Evolutionary conservation across 2,329 filamentous ascomycete genomes (phyloP).

Genomic region (Tolypocladium cylindrosporum): DNA sequence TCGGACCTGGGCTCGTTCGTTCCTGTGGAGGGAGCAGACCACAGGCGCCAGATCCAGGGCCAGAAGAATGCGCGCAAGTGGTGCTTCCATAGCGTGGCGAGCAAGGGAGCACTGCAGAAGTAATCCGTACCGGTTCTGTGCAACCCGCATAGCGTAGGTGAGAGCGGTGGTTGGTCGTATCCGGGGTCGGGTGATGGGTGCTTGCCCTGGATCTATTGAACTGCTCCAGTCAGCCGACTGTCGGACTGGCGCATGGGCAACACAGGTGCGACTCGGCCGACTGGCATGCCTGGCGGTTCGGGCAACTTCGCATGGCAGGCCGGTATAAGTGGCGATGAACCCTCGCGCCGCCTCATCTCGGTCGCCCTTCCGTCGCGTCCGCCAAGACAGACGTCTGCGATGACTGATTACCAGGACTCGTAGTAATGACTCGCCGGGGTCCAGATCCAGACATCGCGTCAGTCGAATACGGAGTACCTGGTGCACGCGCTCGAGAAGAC

Average conservation of each 20-base stretch:
- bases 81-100: background rate
- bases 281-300: background rate
- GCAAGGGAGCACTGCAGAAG: background rate
- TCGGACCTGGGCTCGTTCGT: background rate
- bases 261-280: background rate
- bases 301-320: background rate
- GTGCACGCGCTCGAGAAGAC: background rate
- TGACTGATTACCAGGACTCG: too few relatives aligned
- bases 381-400: background rate
- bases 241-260: background rate
- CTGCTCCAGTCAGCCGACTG: background rate
- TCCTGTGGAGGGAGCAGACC: background rate
- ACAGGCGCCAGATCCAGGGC: background rate
- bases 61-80: background rate
- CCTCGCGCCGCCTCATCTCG: background rate
- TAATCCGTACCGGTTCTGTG: background rate
- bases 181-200: constrained; percentile 2
- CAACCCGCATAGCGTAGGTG: constrained; percentile 2
- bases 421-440: background rate
- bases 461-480: too few relatives aligned
- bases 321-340: background rate
- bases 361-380: too few relatives aligned
- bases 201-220: background rate
- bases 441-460: background rate
- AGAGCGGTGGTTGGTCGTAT: constrained; percentile 3